These are phyloP conservation scores for Diaporthe sp. DNA, from an alignment of 2,329 filamentous ascomycete genomes.

Conservation along the genomic window DNA sequence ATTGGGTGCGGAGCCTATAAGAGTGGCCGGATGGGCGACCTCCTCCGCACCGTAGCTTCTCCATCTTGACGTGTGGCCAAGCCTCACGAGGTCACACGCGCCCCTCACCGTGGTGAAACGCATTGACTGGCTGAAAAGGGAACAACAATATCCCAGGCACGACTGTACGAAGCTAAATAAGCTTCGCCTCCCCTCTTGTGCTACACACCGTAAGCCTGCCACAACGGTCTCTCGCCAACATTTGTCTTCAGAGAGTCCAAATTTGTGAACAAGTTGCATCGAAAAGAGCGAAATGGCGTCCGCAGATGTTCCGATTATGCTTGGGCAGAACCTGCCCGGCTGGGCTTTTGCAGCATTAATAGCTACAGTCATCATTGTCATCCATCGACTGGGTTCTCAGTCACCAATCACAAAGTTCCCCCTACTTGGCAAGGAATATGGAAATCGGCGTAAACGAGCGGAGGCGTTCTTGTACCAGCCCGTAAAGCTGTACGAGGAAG, in stretches of 20 bases:
- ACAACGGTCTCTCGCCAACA: background rate
- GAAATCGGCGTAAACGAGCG: constrained; percentile 26
- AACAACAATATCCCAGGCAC: constrained; percentile 11
- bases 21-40: constrained; percentile 4
- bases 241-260: background rate
- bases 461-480: constrained; percentile 29
- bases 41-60: constrained; percentile 24
- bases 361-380: constrained; percentile 1
- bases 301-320: background rate
- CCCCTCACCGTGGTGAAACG: constrained; percentile 1
- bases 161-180: constrained; percentile 3
- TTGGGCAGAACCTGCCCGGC: constrained; percentile 18
- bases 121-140: constrained; percentile 6
- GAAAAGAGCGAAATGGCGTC: background rate
- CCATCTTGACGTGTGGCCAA: constrained; percentile 8
- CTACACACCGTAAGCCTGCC: too few relatives aligned
- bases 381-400: background rate
- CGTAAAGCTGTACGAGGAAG: constrained; percentile 30
- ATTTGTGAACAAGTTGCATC: background rate
- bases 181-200: background rate
- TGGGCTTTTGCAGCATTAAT: constrained; percentile 3
- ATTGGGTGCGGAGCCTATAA: constrained; percentile 7
- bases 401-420: constrained; percentile 20
- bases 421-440: constrained; percentile 34
- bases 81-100: constrained; percentile 22